Conservation (phyloP, 2,329 filamentous ascomycete species). For the Penicillium psychrosexuale region DNA sequence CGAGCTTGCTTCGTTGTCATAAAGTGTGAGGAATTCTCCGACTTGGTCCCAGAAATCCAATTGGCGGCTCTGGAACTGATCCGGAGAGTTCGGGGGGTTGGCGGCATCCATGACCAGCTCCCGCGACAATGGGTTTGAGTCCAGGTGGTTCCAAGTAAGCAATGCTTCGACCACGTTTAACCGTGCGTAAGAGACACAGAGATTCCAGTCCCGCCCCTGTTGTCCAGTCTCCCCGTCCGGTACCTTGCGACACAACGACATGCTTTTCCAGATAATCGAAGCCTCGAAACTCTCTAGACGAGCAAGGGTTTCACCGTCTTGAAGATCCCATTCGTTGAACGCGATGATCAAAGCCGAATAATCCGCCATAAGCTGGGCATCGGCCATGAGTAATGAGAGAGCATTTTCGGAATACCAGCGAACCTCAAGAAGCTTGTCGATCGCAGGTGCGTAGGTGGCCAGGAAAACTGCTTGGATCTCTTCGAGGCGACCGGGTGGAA, state of each 20-base stretch:
- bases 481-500: slow-evolving; percentile 52
- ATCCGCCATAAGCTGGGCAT: slow-evolving; percentile 61
- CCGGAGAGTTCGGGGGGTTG: slow-evolving; percentile 40
- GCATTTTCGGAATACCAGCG: slow-evolving; percentile 69
- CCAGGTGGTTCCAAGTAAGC: slow-evolving; percentile 67
- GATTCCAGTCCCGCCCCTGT: slow-evolving; percentile 53
- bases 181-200: slow-evolving; percentile 64
- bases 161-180: slow-evolving; percentile 74
- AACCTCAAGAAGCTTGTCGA: slow-evolving; percentile 76
- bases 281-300: slow-evolving; percentile 55
- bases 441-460: slow-evolving; percentile 70
- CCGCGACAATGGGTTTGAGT: slow-evolving; percentile 47
- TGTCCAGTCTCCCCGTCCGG: slow-evolving; percentile 37
- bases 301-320: slow-evolving; percentile 37
- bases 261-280: slow-evolving; percentile 59
- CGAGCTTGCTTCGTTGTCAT: slow-evolving; percentile 55
- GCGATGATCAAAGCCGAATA: slow-evolving; percentile 62
- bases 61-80: slow-evolving; percentile 59
- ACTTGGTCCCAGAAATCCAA: slow-evolving; percentile 80
- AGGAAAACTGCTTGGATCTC: slow-evolving; percentile 71
- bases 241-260: slow-evolving; percentile 51
- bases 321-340: slow-evolving; percentile 41
- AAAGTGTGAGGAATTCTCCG: slow-evolving; percentile 66
- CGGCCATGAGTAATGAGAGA: slow-evolving; percentile 52
- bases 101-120: slow-evolving; percentile 41